A percentile compares a stretch with the other conserved stretches of the same genome.
Conservation (phyloP, 768 basidiomycete species). For the Termitomyces sp. region DNA sequence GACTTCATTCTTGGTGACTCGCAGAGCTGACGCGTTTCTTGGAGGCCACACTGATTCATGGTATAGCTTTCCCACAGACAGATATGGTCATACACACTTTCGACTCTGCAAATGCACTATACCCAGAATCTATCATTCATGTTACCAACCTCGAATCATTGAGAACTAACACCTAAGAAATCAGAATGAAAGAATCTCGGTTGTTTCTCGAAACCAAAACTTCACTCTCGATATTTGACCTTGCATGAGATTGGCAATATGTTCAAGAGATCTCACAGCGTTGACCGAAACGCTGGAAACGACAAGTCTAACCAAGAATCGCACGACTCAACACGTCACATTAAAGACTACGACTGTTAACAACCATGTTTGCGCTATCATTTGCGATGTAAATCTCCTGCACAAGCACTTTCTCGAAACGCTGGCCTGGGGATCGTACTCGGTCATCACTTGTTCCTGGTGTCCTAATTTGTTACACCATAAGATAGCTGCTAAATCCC, state of each 20-base stretch:
- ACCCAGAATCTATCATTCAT: background rate
- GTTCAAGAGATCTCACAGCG: too few species aligned
- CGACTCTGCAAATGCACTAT: background rate
- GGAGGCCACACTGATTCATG: background rate
- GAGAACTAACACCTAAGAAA: too few species aligned
- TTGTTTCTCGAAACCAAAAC: background rate
- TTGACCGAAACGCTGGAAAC: constrained; percentile 18
- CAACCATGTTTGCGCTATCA: too few species aligned
- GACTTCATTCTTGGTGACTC: constrained; percentile 13
- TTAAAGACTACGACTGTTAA: constrained; percentile 7
- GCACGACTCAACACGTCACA: too few species aligned
- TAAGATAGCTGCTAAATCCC: too few species aligned
- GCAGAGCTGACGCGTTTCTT: background rate
- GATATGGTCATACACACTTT: background rate
- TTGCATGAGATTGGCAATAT: constrained; percentile 1
- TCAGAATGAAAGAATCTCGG: background rate
- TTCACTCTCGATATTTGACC: background rate
- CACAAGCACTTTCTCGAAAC: too few species aligned
- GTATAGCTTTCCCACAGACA: background rate
- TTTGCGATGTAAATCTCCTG: too few species aligned
- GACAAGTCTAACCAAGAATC: constrained; percentile 26
- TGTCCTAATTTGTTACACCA: too few species aligned
- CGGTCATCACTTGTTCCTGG: too few species aligned
- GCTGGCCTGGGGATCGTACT: too few species aligned
- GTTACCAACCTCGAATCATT: background rate